These are phyloP conservation scores for Saraca asoca DNA, from an alignment of 331 rosid genomes.

Conservation along the genomic window DNA sequence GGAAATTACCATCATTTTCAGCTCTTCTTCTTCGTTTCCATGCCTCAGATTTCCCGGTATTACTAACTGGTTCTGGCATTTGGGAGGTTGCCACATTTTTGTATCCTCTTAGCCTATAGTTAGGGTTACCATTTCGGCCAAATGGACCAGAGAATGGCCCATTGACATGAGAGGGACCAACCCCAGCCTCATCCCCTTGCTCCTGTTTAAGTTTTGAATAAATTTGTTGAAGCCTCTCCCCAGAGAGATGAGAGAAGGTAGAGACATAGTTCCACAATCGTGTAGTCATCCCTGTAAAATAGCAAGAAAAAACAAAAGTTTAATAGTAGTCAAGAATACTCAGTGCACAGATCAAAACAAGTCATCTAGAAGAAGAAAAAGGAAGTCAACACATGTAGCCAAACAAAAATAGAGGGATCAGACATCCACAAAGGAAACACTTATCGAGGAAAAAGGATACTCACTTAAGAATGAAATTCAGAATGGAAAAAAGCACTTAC, in stretches of 20 bases:
- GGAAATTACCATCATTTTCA: constrained; percentile 65
- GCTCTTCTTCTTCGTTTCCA: constrained; percentile 90
- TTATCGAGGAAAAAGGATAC: constrained; percentile 2
- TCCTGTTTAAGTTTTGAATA: constrained; percentile 86
- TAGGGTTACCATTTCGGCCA: constrained; percentile 58
- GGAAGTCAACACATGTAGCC: neutral
- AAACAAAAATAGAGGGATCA: neutral
- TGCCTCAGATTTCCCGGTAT: constrained; percentile 71
- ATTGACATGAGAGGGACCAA: constrained; percentile 70
- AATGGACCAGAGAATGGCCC: constrained; percentile 61
- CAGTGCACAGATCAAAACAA: neutral
- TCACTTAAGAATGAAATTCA: neutral
- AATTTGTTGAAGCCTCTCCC: constrained; percentile 91
- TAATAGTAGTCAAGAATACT: constrained; percentile 2
- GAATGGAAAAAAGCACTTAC: constrained; percentile 53
- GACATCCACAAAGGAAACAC: constrained; percentile 13
- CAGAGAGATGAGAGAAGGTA: constrained; percentile 90
- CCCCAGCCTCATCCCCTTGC: constrained; percentile 70
- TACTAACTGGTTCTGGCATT: constrained; percentile 61
- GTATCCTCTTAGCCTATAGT: constrained; percentile 61
- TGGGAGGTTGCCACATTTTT: constrained; percentile 49
- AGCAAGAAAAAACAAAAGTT: neutral
- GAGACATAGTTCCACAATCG: constrained; percentile 98
- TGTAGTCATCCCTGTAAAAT: constrained; percentile 79
- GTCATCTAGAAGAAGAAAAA: neutral